Evolutionary conservation across 148 eudicot species (phyloP).

Genomic region (Cornus florida): DNA sequence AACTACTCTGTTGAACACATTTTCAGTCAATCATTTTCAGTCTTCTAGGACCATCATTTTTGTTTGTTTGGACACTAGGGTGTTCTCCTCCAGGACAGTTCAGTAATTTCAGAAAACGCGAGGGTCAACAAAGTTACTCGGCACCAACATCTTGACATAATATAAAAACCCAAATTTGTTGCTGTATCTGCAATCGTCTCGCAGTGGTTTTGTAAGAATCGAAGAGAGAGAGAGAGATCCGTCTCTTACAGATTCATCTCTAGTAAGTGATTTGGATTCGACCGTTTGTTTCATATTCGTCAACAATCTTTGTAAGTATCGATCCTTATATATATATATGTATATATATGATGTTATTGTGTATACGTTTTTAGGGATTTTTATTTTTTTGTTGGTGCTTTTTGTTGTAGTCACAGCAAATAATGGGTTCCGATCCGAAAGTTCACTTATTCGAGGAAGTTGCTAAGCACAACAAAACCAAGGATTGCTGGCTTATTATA

Average conservation of each 20-base stretch:
- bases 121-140: neutral
- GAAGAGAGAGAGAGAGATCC: neutral
- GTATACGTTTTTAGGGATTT: neutral
- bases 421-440: slow-evolving; percentile 47
- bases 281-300: neutral
- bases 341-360: neutral
- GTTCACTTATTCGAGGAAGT: slow-evolving; percentile 43
- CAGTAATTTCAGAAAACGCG: neutral
- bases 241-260: neutral
- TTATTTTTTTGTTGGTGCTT: neutral
- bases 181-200: neutral
- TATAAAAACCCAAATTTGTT: neutral
- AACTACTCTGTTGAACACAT: too few species aligned
- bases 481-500: slow-evolving; percentile 59
- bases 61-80: too few species aligned
- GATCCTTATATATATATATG: neutral
- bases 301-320: neutral
- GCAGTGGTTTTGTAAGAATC: neutral
- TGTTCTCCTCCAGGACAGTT: neutral
- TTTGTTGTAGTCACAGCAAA: slow-evolving; percentile 19
- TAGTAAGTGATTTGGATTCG: neutral
- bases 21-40: too few species aligned
- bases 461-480: slow-evolving; percentile 39
- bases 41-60: too few species aligned
- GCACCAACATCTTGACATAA: neutral